Percentiles rank a stretch among this genome's conserved stretches.
phyloP scores from a whole-genome alignment of 2,329 filamentous ascomycete species.

The Neofusicoccum ribis region DNA sequence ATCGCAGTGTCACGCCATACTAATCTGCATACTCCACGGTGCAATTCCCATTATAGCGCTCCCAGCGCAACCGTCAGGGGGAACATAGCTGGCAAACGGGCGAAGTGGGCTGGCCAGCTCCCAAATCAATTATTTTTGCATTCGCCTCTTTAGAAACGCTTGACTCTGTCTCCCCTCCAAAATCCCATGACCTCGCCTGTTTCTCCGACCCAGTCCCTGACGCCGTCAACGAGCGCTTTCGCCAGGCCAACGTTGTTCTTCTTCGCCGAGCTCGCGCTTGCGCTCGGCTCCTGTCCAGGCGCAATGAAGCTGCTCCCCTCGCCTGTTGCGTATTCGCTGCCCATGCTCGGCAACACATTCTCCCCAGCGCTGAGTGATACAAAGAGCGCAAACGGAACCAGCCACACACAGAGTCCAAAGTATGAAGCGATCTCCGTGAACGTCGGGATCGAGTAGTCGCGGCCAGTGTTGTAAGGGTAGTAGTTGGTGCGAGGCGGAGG shows the following conservation, averaged over 20 bases:
- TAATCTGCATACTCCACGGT: too few species aligned
- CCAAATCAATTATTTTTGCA: not conserved
- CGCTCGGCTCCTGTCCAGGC: slow-evolving; percentile 44
- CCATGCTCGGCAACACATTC: slow-evolving; percentile 92
- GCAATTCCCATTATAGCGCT: too few species aligned
- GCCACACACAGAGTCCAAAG: slow-evolving; percentile 95
- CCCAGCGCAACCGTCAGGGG: too few species aligned
- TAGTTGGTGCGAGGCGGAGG: slow-evolving; percentile 50
- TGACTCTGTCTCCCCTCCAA: slow-evolving; percentile 60
- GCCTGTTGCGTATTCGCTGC: slow-evolving; percentile 69
- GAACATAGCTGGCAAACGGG: too few species aligned
- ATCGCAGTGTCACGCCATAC: too few species aligned
- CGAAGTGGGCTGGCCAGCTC: not conserved
- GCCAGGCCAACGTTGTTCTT: slow-evolving; percentile 58
- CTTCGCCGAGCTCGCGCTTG: slow-evolving; percentile 53
- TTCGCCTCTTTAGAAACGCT: slow-evolving; percentile 39
- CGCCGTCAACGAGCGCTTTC: slow-evolving; percentile 59
- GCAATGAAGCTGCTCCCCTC: slow-evolving; percentile 52
- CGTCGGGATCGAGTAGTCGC: slow-evolving; percentile 67
- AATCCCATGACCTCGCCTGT: slow-evolving; percentile 64
- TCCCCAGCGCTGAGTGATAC: slow-evolving; percentile 92
- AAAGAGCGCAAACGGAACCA: slow-evolving; percentile 93
- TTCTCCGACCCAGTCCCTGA: slow-evolving; percentile 64
- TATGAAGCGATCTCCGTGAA: slow-evolving; percentile 96
- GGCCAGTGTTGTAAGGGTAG: slow-evolving; percentile 59